Evolutionary conservation across 805 yeast genomes (phyloP).

Genomic region (Cyberlindnera misumaiensis): DNA sequence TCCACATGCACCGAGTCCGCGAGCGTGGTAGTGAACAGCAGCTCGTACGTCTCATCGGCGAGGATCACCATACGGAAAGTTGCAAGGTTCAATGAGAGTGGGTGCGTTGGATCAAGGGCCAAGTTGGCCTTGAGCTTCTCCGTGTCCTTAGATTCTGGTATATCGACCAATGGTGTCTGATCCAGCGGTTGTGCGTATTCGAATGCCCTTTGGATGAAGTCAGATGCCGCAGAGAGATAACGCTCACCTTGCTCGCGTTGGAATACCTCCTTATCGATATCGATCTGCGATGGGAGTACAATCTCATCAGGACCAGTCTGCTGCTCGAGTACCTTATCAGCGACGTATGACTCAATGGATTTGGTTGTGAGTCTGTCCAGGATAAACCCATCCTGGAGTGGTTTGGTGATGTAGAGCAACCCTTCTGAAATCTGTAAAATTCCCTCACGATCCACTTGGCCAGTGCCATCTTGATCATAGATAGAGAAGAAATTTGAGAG

Average conservation of each 20-base stretch:
- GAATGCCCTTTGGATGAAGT: slow-evolving; percentile 79
- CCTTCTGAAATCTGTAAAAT: slow-evolving; percentile 86
- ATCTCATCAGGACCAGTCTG: slow-evolving; percentile 31
- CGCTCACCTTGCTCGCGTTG: slow-evolving; percentile 65
- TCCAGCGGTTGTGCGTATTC: slow-evolving; percentile 79
- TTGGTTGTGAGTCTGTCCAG: slow-evolving; percentile 60
- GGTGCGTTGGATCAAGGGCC: slow-evolving; percentile 76
- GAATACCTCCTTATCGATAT: slow-evolving; percentile 56
- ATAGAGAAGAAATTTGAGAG: slow-evolving; percentile 74
- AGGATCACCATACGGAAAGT: slow-evolving; percentile 91
- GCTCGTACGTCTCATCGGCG: slow-evolving; percentile 90
- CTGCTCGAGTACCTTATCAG: slow-evolving; percentile 45
- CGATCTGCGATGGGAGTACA: slow-evolving; percentile 50
- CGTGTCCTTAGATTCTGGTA: slow-evolving; percentile 27
- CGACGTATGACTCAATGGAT: slow-evolving; percentile 60
- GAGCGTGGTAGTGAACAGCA: slow-evolving; percentile 66
- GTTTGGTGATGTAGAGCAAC: slow-evolving; percentile 69
- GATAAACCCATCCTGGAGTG: slow-evolving; percentile 69
- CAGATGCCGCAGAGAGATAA: slow-evolving; percentile 80
- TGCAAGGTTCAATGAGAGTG: slow-evolving; percentile 68
- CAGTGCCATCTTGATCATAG: slow-evolving; percentile 56
- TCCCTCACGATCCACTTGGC: slow-evolving; percentile 67
- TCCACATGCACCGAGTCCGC: slow-evolving; percentile 62
- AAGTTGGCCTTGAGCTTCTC: slow-evolving; percentile 50
- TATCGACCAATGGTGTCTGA: slow-evolving; percentile 36